Conservation (phyloP, 1,284 basidiomycete genomes). For the Microbotryomycetes sp. region DNA sequence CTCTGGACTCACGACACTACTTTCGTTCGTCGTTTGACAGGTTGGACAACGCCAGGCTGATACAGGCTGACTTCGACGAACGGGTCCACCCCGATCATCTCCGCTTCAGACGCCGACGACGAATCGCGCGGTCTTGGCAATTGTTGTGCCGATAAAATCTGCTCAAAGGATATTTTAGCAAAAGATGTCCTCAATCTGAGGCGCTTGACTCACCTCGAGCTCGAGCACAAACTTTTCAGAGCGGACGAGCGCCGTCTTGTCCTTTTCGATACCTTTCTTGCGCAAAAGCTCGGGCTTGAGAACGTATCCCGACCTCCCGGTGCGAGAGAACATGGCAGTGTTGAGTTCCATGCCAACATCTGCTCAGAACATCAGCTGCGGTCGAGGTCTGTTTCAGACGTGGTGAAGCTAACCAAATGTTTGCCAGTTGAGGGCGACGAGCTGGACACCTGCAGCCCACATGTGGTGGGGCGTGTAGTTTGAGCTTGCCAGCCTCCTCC, state of each 20-base stretch:
- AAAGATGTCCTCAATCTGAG: not conserved
- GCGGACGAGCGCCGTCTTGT: constrained; percentile 54
- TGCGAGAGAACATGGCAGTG: constrained; percentile 86
- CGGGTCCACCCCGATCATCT: constrained; percentile 59
- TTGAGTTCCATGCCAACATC: constrained; percentile 85
- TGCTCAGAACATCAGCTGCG: constrained; percentile 37
- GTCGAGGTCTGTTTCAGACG: not conserved
- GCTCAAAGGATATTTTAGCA: constrained; percentile 1
- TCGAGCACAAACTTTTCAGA: constrained; percentile 58
- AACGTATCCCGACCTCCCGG: constrained; percentile 78
- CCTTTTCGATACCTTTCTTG: constrained; percentile 44
- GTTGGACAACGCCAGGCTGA: constrained; percentile 51
- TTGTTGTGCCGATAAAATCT: constrained; percentile 90
- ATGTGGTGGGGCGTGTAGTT: constrained; percentile 86
- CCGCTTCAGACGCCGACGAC: constrained; percentile 53
- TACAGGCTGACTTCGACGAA: constrained; percentile 70
- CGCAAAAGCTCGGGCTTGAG: constrained; percentile 79
- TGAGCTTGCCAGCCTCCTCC: constrained; percentile 67
- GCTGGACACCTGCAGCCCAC: constrained; percentile 83
- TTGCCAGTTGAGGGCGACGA: constrained; percentile 98
- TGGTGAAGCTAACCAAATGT: constrained; percentile 65
- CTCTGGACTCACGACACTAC: constrained; percentile 19
- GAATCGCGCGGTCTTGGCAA: constrained; percentile 61
- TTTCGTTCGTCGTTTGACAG: constrained; percentile 19
- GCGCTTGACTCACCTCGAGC: constrained; percentile 49